Evolutionary conservation across 768 basidiomycete genomes (phyloP), one percentile per base, ranked within the genome.

Genomic region (Phanerochaete sordida): DNA sequence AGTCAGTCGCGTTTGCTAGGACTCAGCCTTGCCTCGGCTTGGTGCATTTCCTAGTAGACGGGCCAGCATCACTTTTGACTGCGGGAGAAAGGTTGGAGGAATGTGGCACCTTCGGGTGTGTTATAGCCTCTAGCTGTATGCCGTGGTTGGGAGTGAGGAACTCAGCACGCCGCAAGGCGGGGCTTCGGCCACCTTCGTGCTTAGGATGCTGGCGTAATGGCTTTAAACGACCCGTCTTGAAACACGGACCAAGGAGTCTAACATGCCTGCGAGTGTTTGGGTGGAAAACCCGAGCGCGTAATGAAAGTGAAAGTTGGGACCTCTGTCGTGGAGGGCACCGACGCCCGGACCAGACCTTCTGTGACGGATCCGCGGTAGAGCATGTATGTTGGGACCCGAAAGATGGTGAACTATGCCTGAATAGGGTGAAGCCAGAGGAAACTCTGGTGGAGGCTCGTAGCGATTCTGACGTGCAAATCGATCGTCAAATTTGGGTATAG

Each of bases 401-500:
- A 88, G 86, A 88, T 88, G 86, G 86, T 88, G 87, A 88, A 88
- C 85, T 88, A 88, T 89, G 86, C 81, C 79, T 88, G 87, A 86
- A 84, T 86, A 89, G 86, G 87, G 87, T 81, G 85, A 89, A 90
- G 89, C 88, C 89, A 91, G 88, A 88, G 90, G 88, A 91, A 91
- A 91, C 90, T 88, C 88, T 90, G 89, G 87, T 91, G 88, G 88
- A 90, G 87, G 89, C 86, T 88, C 85, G 86, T 88, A 91, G 90
- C 88, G 85, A 87, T 91, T 90, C 90, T 91, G 90, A 90, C 87
- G 86, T 91, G 90, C 90, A 91, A 91, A 91, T 91, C 88, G 86
- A 90, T 91, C 85, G 88, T 90, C 86, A 79, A 88, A 91, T 87
- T 88, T 90, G 88, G 87, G 88, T 90, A 90, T 91, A 90, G 89